Percentiles rank a stretch among this genome's conserved stretches.
Conservation (phyloP, 805 yeast genomes). For the Starmerella apicola region DNA sequence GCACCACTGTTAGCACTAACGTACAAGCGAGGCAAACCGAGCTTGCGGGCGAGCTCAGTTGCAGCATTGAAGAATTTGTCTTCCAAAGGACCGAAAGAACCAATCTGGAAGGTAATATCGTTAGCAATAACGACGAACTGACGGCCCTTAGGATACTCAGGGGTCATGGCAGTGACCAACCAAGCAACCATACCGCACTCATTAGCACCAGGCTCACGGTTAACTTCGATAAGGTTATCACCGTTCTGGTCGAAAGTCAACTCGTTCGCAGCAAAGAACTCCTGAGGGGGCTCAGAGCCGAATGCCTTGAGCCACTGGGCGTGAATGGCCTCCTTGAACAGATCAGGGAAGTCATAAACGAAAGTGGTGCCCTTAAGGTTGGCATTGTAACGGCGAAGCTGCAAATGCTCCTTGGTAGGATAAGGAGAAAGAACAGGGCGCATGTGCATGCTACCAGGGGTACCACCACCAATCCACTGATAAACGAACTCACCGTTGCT, state of each 20-base stretch:
- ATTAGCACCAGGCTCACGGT: conserved; percentile 94
- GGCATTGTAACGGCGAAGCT: conserved; percentile 97
- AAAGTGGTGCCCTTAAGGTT: conserved; percentile 97
- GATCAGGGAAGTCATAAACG: conserved; percentile 97
- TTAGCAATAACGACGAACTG: conserved; percentile 86
- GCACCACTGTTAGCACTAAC: conserved; percentile 99
- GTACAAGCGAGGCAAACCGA: conserved; percentile 91
- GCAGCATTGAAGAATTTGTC: conserved; percentile 85
- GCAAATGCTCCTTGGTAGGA: conserved; percentile 95
- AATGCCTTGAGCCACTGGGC: conserved; percentile 66
- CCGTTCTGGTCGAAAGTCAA: conserved; percentile 74
- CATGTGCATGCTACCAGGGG: conserved; percentile 95
- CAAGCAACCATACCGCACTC: conserved; percentile 97
- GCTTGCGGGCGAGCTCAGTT: conserved; percentile 78
- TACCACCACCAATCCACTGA: conserved; percentile 64
- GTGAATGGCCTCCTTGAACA: conserved; percentile 83
- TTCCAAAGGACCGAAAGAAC: conserved; percentile 96
- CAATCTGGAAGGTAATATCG: conserved; percentile 94
- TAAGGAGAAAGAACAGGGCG: conserved; percentile 92
- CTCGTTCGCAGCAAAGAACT: conserved; percentile 66
- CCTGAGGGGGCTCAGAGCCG: conserved; percentile 41
- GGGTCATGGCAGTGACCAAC: conserved; percentile 79
- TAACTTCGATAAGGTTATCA: conserved; percentile 67
- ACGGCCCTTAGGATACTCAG: conserved; percentile 95
- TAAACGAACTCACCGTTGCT: conserved; percentile 92